Conservation (phyloP, 2,329 filamentous ascomycete genomes). For the Periconia sp. region DNA sequence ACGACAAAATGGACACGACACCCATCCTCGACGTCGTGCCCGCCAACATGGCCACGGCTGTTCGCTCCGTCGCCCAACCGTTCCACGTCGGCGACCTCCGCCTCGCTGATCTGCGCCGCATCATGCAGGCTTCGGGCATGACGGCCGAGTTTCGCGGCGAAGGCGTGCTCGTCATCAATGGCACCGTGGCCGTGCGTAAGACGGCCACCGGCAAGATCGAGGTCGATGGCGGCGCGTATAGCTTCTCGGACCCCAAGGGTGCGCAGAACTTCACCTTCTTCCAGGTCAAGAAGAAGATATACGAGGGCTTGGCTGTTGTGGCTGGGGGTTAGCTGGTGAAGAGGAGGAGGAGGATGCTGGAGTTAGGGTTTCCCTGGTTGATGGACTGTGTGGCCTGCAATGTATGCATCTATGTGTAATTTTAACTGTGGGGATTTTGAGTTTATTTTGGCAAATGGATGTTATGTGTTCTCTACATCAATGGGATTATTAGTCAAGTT, state of each 20-base stretch:
- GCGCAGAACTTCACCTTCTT: slow-evolving; percentile 70
- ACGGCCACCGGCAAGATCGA: slow-evolving; percentile 84
- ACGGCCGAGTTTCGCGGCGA: slow-evolving; percentile 91
- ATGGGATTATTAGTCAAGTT: too few species aligned
- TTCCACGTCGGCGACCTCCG: slow-evolving; percentile 93
- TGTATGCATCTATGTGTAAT: too few species aligned
- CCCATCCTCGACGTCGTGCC: slow-evolving; percentile 64
- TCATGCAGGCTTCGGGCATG: slow-evolving; percentile 81
- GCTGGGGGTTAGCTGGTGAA: slow-evolving; percentile 62
- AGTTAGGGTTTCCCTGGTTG: too few species aligned
- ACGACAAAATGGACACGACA: slow-evolving; percentile 49
- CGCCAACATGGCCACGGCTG: slow-evolving; percentile 66
- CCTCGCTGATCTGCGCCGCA: slow-evolving; percentile 80
- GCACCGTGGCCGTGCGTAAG: slow-evolving; percentile 85
- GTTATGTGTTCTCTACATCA: too few species aligned
- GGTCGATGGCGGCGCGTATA: slow-evolving; percentile 63
- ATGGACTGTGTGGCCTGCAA: too few species aligned
- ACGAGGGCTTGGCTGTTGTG: slow-evolving; percentile 90
- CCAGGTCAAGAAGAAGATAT: slow-evolving; percentile 86
- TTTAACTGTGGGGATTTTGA: too few species aligned
- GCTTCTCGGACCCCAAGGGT: slow-evolving; percentile 39
- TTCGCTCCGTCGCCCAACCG: slow-evolving; percentile 77
- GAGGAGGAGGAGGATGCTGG: too few species aligned
- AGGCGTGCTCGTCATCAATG: slow-evolving; percentile 87
- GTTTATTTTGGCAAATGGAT: too few species aligned